A percentile compares a stretch with the other conserved stretches of the same genome.
These are phyloP conservation scores for Quillaja saponaria DNA, from an alignment of 306 rosid genomes.

Conservation along the genomic window DNA sequence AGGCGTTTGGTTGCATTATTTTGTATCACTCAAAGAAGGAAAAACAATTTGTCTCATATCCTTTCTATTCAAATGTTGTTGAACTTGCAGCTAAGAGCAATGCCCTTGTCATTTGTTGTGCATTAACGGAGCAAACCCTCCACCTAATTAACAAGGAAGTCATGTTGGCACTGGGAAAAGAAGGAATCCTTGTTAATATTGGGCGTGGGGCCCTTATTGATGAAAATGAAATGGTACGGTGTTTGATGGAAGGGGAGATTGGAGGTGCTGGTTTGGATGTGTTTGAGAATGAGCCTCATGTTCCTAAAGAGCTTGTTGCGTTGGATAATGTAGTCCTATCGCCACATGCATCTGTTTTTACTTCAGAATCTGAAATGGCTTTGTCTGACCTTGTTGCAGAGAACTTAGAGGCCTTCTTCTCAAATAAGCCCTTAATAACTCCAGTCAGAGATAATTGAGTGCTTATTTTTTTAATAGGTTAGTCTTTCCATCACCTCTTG, in stretches of 20 bases:
- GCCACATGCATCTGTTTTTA: conserved; percentile 38
- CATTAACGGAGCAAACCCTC: conserved; percentile 33
- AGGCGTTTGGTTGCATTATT: conserved; percentile 45
- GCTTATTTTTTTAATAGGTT: background rate
- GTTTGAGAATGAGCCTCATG: conserved; percentile 58
- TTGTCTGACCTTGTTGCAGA: conserved; percentile 1
- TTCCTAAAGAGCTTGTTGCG: conserved; percentile 34
- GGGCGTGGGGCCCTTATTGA: conserved; percentile 48
- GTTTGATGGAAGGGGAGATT: conserved; percentile 43
- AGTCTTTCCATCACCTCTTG: background rate
- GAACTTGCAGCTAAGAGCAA: conserved; percentile 44
- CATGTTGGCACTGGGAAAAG: conserved; percentile 40
- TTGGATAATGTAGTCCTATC: conserved; percentile 54
- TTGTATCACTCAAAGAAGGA: conserved; percentile 36
- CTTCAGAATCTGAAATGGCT: conserved; percentile 7
- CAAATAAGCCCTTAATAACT: conserved; percentile 31
- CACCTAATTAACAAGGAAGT: conserved; percentile 43
- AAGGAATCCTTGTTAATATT: conserved; percentile 46
- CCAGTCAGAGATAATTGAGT: conserved; percentile 16
- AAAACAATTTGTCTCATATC: conserved; percentile 26
- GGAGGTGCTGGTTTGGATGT: conserved; percentile 61
- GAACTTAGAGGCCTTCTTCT: conserved; percentile 50
- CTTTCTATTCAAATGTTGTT: conserved; percentile 30
- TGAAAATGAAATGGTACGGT: conserved; percentile 45
- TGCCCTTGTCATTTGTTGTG: conserved; percentile 39